Evolutionary conservation across 306 rosid species (phyloP), one percentile per base, ranked within the genome.

Genomic region (Cucurbita ficifolia): DNA sequence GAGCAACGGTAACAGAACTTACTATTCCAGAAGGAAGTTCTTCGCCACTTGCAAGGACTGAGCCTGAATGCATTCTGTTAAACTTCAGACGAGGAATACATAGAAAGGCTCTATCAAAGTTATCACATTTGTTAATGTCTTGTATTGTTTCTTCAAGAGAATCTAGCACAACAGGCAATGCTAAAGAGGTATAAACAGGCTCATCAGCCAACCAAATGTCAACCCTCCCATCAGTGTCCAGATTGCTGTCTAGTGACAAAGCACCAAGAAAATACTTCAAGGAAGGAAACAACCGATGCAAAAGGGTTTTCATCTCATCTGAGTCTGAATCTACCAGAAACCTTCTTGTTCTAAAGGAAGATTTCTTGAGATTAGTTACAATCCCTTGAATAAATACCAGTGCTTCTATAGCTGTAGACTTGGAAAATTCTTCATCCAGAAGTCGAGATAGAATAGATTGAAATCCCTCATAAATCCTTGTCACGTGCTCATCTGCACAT

Each of bases 1-100:
- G 24, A 48, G 73, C 51, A 76, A 39, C 61, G 72, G 79, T 19
- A 81, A 43, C 40, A 69, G 75, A 79, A 86, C 97, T 90, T 85
- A 94, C 98, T 81, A 90, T 94, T 77, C 98, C 98, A 54, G 85
- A 81, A 29, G 97, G 98, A 78, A 94, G 78, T 86, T 90, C 98
- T 81, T 94, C 98, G 17, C 95, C 93, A 75, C 88, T 94, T 57
- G 97, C 94, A 78, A 78, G 75, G 70, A 84, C 98, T 18, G 82
- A 82, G 77, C 97, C 98, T 2, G 97, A 94, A 84, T 94, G 98
- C 56, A 94, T 82, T 84, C 98, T 85, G 72, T 86, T 86, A 72
- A 79, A 75, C 91, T 81, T 94, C 73, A 89, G 86, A 79, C 89
- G 79, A 14, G 98, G 97, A 79, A 87, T 81, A 51, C 61, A 57